Evolutionary conservation across 352 stramenopile species (phyloP), one percentile per base, ranked within the genome.

Genomic region (Pythium aristosporum): DNA sequence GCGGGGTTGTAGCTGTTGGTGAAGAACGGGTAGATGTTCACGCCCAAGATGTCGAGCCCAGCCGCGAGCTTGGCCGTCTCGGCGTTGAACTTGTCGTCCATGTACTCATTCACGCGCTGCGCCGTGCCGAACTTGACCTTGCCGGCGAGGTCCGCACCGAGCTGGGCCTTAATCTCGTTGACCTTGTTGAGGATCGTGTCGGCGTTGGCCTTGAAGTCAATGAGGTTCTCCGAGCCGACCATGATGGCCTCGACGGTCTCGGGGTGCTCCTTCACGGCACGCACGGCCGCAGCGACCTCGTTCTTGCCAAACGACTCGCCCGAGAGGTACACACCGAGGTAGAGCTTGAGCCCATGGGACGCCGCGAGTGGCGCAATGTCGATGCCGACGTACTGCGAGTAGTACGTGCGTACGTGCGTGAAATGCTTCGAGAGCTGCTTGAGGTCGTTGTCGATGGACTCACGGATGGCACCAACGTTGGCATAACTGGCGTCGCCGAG

Each of bases 361-460:
- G 61, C 63, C 0, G 76, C 76, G 51, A 77, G 77, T 30, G 73
- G 59, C 20, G 77, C 69, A 1, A 85, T 63, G 21, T 69, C 61
- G 41, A 84, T 73, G 48, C 71, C 75, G 32, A 71, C 77, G 52
- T 75, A 81, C 52, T 75, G 65, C 58, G 80, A 76, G 67, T 87
- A 75, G 67, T 82, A 89, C 23, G 78, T 89, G 54, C 76, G 77
- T 25, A 85, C 69, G 41, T 80, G 69, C 10, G 68, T 78, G 66
- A 86, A 76, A 25, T 74, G 66, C 42, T 73, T 25, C 16, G 54
- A 58, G 21, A 87, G 72, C 15, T 76, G 66, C 12, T 46, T 46
- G 37, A 88, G 72, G 59, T 88, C 77, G 10, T 65, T 55, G 39
- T 84, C 74, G 18, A 69, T 69, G 4, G 62, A 54, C 18, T 7